These are phyloP conservation scores for Oryza longistaminata DNA, from an alignment of 176 grass and related monocot species.

Conservation along the genomic window DNA sequence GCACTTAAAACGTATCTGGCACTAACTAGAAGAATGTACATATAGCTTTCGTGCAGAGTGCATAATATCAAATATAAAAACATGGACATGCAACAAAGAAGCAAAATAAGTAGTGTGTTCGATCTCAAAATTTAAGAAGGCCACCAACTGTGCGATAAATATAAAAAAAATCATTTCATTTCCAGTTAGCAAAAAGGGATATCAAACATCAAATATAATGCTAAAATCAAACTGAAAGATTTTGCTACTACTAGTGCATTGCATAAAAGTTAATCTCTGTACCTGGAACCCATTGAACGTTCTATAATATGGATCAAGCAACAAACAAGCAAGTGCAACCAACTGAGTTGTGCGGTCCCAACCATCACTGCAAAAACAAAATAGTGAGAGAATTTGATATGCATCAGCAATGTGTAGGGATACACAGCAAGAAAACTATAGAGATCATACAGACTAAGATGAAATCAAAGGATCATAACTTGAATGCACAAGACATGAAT, in stretches of 20 bases:
- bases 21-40: background rate
- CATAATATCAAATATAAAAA: constrained; percentile 16
- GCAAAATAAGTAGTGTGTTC: background rate
- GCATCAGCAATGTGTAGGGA: constrained; percentile 15
- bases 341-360: constrained; percentile 98
- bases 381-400: background rate
- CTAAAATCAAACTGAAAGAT: constrained; percentile 15
- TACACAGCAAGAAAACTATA: constrained; percentile 32
- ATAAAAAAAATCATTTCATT: constrained; percentile 19
- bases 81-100: background rate
- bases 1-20: background rate
- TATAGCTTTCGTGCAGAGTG: background rate
- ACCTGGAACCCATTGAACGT: constrained; percentile 99
- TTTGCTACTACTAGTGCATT: background rate
- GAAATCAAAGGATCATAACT: constrained; percentile 8
- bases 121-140: background rate
- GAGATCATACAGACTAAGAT: constrained; percentile 21
- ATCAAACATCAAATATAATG: constrained; percentile 2
- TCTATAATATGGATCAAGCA: constrained; percentile 94
- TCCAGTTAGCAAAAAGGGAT: background rate
- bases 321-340: constrained; percentile 81
- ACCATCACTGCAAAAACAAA: constrained; percentile 72
- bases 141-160: background rate
- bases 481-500: background rate
- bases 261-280: constrained; percentile 18